Conservation (phyloP, 2,329 filamentous ascomycete genomes). For the Apiospora saccharicola region DNA sequence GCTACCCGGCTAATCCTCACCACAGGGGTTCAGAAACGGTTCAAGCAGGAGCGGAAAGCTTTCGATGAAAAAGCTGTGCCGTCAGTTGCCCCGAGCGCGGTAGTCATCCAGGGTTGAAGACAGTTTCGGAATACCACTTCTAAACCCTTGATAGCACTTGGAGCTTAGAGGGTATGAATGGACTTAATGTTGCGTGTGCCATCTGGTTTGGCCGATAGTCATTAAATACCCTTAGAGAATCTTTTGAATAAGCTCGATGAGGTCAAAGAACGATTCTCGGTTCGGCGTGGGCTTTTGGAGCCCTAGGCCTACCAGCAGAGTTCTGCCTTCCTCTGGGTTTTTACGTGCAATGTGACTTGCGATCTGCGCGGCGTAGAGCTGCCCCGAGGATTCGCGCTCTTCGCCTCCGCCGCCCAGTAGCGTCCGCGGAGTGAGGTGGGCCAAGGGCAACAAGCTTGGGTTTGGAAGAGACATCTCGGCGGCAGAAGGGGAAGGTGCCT, state of each 20-base stretch:
- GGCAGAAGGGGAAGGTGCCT: constrained; percentile 68
- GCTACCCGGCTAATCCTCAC: constrained; percentile 21
- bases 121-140: neutral
- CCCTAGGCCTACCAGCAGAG: constrained; percentile 68
- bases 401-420: constrained; percentile 83
- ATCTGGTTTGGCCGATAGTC: neutral
- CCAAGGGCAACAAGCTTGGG: constrained; percentile 70
- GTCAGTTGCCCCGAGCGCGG: constrained; percentile 37
- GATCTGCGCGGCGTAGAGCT: constrained; percentile 89
- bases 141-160: neutral
- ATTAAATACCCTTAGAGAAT: constrained; percentile 51
- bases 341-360: constrained; percentile 79
- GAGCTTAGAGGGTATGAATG: neutral
- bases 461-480: constrained; percentile 66
- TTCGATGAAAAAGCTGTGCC: constrained; percentile 37
- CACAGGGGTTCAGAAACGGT: constrained; percentile 44
- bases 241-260: constrained; percentile 68
- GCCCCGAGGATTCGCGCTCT: constrained; percentile 82
- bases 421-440: constrained; percentile 85
- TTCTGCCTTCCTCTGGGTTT: constrained; percentile 69
- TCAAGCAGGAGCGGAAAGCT: constrained; percentile 40
- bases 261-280: constrained; percentile 68
- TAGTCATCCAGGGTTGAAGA: constrained; percentile 31
- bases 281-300: constrained; percentile 58
- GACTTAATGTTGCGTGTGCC: neutral